A percentile compares a stretch with the other conserved stretches of the same genome.
Evolutionary conservation across 495 filamentous ascomycete species (phyloP).

Genomic region (Talaromyces adpressus): DNA sequence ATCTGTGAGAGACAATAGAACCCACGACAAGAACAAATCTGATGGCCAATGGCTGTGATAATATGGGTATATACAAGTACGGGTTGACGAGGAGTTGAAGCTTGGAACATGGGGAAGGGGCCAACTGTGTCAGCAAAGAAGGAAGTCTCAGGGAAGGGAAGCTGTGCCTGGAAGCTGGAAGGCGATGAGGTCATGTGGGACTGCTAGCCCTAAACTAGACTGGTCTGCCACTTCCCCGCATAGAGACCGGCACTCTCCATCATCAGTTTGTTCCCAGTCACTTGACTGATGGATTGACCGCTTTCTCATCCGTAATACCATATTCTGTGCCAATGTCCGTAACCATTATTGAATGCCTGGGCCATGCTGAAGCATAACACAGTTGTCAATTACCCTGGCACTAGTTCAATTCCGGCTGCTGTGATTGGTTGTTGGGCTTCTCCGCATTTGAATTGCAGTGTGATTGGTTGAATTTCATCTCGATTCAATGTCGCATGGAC

Average conservation of each 20-base stretch:
- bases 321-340: not conserved
- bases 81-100: not conserved
- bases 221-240: not conserved
- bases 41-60: not conserved
- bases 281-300: too few species aligned
- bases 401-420: too few species aligned
- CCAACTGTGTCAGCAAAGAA: not conserved
- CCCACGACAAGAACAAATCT: not conserved
- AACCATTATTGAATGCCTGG: not conserved
- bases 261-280: too few species aligned
- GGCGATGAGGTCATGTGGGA: slow-evolving; percentile 4
- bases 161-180: not conserved
- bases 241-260: too few species aligned
- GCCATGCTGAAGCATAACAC: not conserved
- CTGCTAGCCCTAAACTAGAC: not conserved
- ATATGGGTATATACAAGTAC: not conserved
- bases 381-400: too few species aligned
- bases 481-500: not conserved
- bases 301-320: too few species aligned
- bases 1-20: not conserved
- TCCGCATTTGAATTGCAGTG: not conserved
- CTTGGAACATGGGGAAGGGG: not conserved
- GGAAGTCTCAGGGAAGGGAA: not conserved
- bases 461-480: not conserved
- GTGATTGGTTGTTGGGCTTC: not conserved